Evolutionary conservation across 495 filamentous ascomycete genomes (phyloP).

Genomic region (Tirmania nivea): DNA sequence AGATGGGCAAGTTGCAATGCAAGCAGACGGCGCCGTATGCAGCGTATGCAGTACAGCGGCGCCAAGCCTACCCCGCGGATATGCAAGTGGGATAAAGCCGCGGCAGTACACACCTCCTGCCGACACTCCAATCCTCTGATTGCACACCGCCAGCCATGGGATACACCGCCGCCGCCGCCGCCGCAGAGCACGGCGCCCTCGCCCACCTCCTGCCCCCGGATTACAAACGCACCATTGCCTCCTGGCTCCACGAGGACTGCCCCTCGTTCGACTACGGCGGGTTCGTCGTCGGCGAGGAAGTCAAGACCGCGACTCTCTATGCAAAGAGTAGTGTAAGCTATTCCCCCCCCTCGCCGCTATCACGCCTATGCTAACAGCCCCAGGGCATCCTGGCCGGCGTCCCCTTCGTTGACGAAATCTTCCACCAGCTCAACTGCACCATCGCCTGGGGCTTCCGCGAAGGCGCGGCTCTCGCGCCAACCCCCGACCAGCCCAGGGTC

Average conservation of each 20-base stretch:
- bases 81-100: no score
- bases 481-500: slow-evolving; percentile 31
- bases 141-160: no score
- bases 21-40: no score
- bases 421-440: slow-evolving; percentile 65
- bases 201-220: slow-evolving; percentile 64
- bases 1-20: no score
- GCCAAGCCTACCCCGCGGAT: no score
- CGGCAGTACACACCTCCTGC: no score
- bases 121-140: no score
- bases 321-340: slow-evolving; percentile 50
- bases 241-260: slow-evolving; percentile 88
- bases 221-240: slow-evolving; percentile 57
- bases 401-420: slow-evolving; percentile 91
- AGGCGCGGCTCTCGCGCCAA: slow-evolving; percentile 40
- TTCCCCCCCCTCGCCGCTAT: not conserved
- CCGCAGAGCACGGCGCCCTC: slow-evolving; percentile 40
- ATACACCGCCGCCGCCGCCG: not conserved
- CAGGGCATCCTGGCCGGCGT: slow-evolving; percentile 69
- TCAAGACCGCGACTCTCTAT: slow-evolving; percentile 57
- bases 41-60: no score
- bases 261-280: slow-evolving; percentile 93
- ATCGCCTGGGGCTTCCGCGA: slow-evolving; percentile 75
- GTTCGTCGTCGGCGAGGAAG: slow-evolving; percentile 72
- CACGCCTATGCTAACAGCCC: not conserved